A percentile compares a stretch with the other conserved stretches of the same genome.
Evolutionary conservation across 2,329 filamentous ascomycete genomes (phyloP).

Genomic region (Aplosporella prunicola): DNA sequence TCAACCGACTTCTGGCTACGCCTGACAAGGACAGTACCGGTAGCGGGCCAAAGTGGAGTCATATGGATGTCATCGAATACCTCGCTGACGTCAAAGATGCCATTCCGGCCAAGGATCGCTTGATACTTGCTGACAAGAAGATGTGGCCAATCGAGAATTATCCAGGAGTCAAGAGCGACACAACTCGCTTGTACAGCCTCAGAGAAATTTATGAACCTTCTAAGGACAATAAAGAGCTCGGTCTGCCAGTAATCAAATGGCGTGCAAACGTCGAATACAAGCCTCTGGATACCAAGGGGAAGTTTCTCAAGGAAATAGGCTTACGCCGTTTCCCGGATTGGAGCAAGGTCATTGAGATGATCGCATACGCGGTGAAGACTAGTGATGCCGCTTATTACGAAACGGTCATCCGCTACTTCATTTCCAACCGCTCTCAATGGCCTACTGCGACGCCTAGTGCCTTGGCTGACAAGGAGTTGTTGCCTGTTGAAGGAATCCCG

Average conservation of each 20-base stretch:
- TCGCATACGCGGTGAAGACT: constrained; percentile 1
- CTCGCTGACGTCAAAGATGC: constrained; percentile 82
- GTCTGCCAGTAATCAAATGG: constrained; percentile 48
- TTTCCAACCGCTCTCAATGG: constrained; percentile 7
- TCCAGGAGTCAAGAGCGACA: constrained; percentile 15
- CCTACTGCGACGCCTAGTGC: neutral
- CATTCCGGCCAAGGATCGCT: constrained; percentile 64
- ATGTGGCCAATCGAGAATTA: constrained; percentile 11
- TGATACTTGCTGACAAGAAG: constrained; percentile 34
- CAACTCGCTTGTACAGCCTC: constrained; percentile 25
- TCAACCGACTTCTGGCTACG: constrained; percentile 54
- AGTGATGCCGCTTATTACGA: constrained; percentile 4
- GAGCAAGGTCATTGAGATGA: constrained; percentile 6
- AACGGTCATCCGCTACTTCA: constrained; percentile 3
- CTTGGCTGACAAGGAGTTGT: constrained; percentile 6
- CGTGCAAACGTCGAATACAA: constrained; percentile 20
- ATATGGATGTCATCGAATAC: constrained; percentile 91
- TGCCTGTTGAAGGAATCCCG: constrained; percentile 22
- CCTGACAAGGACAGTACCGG: constrained; percentile 1
- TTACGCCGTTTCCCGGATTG: constrained; percentile 6
- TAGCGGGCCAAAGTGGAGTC: constrained; percentile 62
- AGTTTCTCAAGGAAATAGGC: constrained; percentile 22
- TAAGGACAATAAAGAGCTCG: constrained; percentile 45
- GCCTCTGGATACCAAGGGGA: constrained; percentile 20
- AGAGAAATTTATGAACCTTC: constrained; percentile 28